phyloP scores from a whole-genome alignment of 176 grass and related monocot genomes.

The Bromus sterilis region DNA sequence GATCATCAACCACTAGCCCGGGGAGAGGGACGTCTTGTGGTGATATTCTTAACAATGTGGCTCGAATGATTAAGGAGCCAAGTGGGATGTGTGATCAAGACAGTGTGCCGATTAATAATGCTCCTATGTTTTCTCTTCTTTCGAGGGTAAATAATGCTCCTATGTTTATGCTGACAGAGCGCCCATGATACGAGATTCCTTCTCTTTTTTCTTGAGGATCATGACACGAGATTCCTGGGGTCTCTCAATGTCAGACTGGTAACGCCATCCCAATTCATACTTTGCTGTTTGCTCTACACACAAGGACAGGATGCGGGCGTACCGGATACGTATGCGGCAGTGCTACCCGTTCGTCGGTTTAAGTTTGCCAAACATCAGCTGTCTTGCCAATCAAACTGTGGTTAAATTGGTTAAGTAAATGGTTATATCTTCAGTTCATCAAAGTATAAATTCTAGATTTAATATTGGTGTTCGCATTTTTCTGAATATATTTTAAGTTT shows the following conservation, averaged over 20 bases:
- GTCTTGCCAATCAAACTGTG: no score
- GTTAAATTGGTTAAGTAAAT: no score
- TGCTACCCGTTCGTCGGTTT: no score
- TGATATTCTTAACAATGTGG: background rate
- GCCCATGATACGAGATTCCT: background rate
- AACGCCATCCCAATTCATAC: background rate
- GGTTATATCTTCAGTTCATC: no score
- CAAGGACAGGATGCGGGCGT: no score
- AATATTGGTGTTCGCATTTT: no score
- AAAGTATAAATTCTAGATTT: no score
- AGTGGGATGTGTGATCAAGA: background rate
- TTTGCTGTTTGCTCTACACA: no score
- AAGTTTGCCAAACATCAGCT: no score
- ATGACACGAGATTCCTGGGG: background rate
- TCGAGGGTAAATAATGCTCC: background rate
- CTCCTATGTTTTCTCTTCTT: background rate
- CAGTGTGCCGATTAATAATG: background rate
- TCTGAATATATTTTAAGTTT: no score
- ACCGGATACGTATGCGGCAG: no score
- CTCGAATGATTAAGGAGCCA: background rate
- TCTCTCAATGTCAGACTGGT: background rate
- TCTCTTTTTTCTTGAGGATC: no score
- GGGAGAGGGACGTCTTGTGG: background rate
- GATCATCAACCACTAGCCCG: background rate
- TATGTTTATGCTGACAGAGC: background rate